Evolutionary conservation across 331 rosid species (phyloP).

Genomic region (Telfairia occidentalis): DNA sequence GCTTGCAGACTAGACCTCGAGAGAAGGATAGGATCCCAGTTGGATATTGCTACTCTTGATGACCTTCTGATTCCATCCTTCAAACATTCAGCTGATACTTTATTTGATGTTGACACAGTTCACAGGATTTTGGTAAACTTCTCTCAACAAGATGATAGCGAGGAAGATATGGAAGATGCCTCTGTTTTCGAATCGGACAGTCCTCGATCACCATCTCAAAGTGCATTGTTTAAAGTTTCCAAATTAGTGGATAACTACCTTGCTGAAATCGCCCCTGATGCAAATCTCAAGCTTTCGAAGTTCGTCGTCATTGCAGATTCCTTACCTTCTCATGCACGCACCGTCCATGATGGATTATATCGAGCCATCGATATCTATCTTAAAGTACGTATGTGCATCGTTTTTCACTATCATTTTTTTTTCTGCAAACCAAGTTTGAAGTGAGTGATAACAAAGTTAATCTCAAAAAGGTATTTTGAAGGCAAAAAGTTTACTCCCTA

Average conservation of each 20-base stretch:
- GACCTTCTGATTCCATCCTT: slow-evolving; percentile 90
- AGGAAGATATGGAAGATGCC: slow-evolving; percentile 73
- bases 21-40: slow-evolving; percentile 89
- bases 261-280: slow-evolving; percentile 94
- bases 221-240: slow-evolving; percentile 67
- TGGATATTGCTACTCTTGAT: slow-evolving; percentile 85
- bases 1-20: slow-evolving; percentile 77
- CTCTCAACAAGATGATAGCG: slow-evolving; percentile 92
- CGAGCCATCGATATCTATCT: slow-evolving; percentile 85
- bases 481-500: neutral
- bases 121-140: slow-evolving; percentile 82
- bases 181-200: slow-evolving; percentile 85
- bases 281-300: slow-evolving; percentile 84
- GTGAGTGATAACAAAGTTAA: neutral
- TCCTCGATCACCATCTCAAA: slow-evolving; percentile 76
- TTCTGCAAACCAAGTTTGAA: neutral
- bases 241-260: slow-evolving; percentile 88
- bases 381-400: slow-evolving; percentile 42
- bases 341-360: slow-evolving; percentile 78
- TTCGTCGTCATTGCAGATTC: slow-evolving; percentile 79
- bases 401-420: neutral
- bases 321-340: slow-evolving; percentile 77
- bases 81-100: slow-evolving; percentile 74
- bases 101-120: slow-evolving; percentile 92
- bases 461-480: neutral